These are phyloP conservation scores for Colletotrichum orbiculare DNA, from an alignment of 2,329 filamentous ascomycete species.

Conservation along the genomic window DNA sequence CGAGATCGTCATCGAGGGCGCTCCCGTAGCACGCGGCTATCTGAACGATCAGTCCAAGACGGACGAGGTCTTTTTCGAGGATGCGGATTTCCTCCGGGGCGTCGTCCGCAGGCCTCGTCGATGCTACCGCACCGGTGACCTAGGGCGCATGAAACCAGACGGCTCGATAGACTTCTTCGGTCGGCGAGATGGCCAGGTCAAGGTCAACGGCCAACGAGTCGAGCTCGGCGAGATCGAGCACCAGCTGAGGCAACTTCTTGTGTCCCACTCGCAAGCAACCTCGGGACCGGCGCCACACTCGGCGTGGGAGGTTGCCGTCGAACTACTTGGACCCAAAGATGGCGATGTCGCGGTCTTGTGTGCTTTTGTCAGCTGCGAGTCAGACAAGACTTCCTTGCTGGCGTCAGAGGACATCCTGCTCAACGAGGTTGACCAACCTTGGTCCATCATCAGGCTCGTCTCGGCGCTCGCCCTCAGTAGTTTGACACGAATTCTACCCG, in stretches of 20 bases:
- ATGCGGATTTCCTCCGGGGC: conserved; percentile 20
- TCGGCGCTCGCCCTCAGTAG: too few relatives aligned
- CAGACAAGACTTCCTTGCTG: too few relatives aligned
- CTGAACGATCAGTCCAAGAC: conserved; percentile 15
- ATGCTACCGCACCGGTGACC: conserved; percentile 32
- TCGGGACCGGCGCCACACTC: background rate
- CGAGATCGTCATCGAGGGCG: conserved; percentile 44
- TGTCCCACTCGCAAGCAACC: background rate
- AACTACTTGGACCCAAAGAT: background rate
- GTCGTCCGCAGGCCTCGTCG: conserved; percentile 9
- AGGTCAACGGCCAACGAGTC: conserved; percentile 36
- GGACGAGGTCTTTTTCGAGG: conserved; percentile 3
- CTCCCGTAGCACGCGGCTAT: conserved; percentile 39
- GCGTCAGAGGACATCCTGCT: fast-evolving
- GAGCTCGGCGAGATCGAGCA: conserved; percentile 39
- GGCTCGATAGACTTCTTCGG: conserved; percentile 33
- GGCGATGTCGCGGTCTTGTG: background rate
- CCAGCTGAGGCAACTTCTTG: conserved; percentile 21
- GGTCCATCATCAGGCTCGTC: too few relatives aligned
- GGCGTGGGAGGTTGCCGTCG: conserved; percentile 15
- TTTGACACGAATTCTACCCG: background rate
- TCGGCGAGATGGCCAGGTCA: conserved; percentile 37
- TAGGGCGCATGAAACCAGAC: conserved; percentile 27
- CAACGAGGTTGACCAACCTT: background rate
- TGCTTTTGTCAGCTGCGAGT: background rate